These are phyloP conservation scores for Amoebophrya sp. DNA, from an alignment of 169 alveolate genomes.

Conservation along the genomic window DNA sequence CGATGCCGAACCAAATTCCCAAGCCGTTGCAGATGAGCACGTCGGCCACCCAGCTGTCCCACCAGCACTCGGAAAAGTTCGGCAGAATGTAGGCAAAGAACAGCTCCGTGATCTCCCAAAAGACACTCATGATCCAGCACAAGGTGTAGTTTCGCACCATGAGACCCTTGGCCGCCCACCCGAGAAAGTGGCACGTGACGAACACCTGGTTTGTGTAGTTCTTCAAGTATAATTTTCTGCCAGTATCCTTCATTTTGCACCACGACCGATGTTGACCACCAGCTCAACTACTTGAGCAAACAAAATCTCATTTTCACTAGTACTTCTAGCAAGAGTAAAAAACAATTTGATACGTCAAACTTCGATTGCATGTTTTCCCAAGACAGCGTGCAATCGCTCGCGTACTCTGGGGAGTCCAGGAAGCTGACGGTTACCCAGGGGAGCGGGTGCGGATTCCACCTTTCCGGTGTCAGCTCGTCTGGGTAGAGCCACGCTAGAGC, in stretches of 20 bases:
- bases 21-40: conserved; percentile 33
- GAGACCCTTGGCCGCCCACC: conserved; percentile 28
- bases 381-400: background rate
- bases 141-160: conserved; percentile 8
- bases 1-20: conserved; percentile 27
- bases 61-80: conserved; percentile 34
- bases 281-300: too few relatives aligned
- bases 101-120: conserved; percentile 27
- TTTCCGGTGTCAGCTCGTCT: background rate
- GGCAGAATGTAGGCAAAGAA: conserved; percentile 13
- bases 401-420: background rate
- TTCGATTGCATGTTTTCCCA: background rate
- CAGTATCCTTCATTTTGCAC: too few relatives aligned
- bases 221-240: too few relatives aligned
- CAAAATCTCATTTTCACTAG: too few relatives aligned
- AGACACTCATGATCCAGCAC: conserved; percentile 27
- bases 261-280: too few relatives aligned
- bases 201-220: too few relatives aligned
- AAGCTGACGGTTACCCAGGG: background rate
- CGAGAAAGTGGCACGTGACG: conserved; percentile 28
- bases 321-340: too few relatives aligned
- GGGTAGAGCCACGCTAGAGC: background rate
- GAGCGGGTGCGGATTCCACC: background rate
- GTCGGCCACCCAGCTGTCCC: conserved; percentile 30
- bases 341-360: background rate